phyloP scores from a whole-genome alignment of 192 early-diverging fungal genomes.

The Pilobolus umbonatus region DNA sequence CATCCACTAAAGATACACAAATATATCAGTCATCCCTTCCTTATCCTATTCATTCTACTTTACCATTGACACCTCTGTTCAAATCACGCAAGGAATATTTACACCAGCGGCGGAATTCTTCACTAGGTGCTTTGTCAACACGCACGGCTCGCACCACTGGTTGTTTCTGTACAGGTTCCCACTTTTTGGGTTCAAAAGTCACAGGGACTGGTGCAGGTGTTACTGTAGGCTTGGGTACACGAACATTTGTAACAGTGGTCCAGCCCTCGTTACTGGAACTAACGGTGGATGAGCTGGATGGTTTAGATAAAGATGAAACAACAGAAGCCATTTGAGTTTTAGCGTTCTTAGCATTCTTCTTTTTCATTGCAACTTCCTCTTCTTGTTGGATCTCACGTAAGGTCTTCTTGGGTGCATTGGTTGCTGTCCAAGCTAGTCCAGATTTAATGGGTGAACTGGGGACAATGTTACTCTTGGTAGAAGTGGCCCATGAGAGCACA shows the following conservation, averaged over 20 bases:
- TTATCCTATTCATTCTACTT: slow-evolving; percentile 10
- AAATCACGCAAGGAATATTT: slow-evolving; percentile 55
- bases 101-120: slow-evolving; percentile 74
- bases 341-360: slow-evolving; percentile 22
- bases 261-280: slow-evolving; percentile 23
- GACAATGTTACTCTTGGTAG: slow-evolving; percentile 12
- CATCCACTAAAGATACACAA: slow-evolving; percentile 40
- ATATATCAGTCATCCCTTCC: neutral
- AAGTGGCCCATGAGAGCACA: neutral
- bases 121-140: slow-evolving; percentile 39
- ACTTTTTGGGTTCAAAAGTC: neutral
- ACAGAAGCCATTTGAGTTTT: neutral
- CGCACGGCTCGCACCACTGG: slow-evolving; percentile 11
- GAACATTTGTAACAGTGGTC: slow-evolving; percentile 33
- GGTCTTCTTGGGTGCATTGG: slow-evolving; percentile 48
- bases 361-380: slow-evolving; percentile 49
- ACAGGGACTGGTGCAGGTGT: slow-evolving; percentile 2
- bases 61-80: slow-evolving; percentile 49
- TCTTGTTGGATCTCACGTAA: slow-evolving; percentile 54
- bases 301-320: slow-evolving; percentile 15
- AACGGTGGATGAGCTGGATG: neutral
- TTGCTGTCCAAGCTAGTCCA: slow-evolving; percentile 31
- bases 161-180: slow-evolving; percentile 21
- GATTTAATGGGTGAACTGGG: slow-evolving; percentile 18
- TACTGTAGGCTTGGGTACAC: neutral